These are phyloP conservation scores for Poteriospumella lacustris DNA, from an alignment of 108 stramenopile species.

Conservation along the genomic window DNA sequence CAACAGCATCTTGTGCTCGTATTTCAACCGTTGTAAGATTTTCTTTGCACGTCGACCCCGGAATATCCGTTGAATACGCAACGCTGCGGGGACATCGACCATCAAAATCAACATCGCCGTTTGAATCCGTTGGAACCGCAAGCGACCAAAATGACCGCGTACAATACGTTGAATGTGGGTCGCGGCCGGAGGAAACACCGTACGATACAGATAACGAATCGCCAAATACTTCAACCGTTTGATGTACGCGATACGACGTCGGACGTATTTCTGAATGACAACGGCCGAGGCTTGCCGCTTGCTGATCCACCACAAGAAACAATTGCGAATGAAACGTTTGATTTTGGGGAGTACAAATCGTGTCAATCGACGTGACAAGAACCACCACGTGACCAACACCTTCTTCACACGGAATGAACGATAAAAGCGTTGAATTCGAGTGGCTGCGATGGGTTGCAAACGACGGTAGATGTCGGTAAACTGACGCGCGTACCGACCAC, in stretches of 20 bases:
- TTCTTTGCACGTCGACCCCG: not conserved
- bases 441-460: not conserved
- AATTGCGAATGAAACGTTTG: not conserved
- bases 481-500: not conserved
- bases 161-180: not conserved
- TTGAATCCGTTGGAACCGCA: not conserved
- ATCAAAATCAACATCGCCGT: not conserved
- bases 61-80: not conserved
- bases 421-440: not conserved
- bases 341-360: not conserved
- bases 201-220: no score
- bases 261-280: not conserved
- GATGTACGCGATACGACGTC: not conserved
- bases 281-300: not conserved
- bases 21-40: not conserved
- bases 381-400: not conserved
- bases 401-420: not conserved
- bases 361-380: not conserved
- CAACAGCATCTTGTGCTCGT: not conserved
- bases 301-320: not conserved
- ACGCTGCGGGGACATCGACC: not conserved
- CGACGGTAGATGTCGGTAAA: not conserved
- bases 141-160: not conserved
- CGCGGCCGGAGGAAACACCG: not conserved
- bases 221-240: not conserved